Conservation (phyloP, 805 yeast genomes). For the Barnettozyma pratensis region DNA sequence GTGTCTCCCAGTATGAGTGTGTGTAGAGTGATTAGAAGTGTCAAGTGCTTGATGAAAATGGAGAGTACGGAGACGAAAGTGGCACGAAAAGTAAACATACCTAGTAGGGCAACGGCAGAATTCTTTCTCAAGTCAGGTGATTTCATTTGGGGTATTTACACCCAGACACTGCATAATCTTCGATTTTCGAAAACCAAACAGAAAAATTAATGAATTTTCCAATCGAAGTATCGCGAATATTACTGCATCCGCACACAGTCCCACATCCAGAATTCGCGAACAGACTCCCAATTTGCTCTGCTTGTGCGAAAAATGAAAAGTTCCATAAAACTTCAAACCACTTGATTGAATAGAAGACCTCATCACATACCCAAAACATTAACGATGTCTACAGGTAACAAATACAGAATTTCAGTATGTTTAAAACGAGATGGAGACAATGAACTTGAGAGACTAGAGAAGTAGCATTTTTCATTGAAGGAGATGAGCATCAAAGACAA, state of each 20-base stretch:
- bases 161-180: neutral
- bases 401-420: slow-evolving; percentile 99
- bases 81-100: neutral
- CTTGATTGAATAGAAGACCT: slow-evolving; percentile 1
- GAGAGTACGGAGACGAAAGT: too few relatives aligned
- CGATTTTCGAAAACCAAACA: neutral
- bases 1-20: too few relatives aligned
- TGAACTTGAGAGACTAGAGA: neutral
- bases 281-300: neutral
- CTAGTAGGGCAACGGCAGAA: neutral
- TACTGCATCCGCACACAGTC: neutral
- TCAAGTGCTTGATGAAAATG: too few relatives aligned
- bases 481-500: too few relatives aligned
- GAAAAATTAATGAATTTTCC: neutral
- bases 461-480: too few relatives aligned
- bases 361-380: slow-evolving; percentile 11
- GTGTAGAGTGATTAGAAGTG: too few relatives aligned
- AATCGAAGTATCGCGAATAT: neutral
- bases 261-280: slow-evolving; percentile 1
- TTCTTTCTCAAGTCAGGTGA: neutral
- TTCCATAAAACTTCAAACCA: slow-evolving; percentile 6
- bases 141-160: neutral
- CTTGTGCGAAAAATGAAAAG: slow-evolving; percentile 14
- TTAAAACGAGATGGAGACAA: neutral
- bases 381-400: slow-evolving; percentile 93